Percentiles rank a stretch among this genome's conserved stretches.
Conservation (phyloP, 345 rosid species). For the Firmiana major region DNA sequence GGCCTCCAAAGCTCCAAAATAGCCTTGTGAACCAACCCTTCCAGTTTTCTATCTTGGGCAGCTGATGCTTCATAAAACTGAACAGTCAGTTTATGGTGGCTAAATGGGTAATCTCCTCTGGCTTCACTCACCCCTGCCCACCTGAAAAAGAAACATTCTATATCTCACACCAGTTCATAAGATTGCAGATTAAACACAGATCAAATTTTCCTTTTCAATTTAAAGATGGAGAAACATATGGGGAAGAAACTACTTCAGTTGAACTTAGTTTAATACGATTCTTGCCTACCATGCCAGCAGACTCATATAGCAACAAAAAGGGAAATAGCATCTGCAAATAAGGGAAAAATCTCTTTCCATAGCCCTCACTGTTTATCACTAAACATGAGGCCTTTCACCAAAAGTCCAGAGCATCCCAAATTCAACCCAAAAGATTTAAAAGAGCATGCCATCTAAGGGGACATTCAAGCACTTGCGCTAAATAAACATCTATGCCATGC, state of each 20-base stretch:
- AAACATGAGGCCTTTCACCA: not conserved
- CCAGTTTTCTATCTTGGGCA: slow-evolving; percentile 96
- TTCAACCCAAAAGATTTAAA: not conserved
- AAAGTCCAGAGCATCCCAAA: not conserved
- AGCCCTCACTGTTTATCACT: not conserved
- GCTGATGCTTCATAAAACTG: slow-evolving; percentile 97
- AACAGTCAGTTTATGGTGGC: slow-evolving; percentile 97
- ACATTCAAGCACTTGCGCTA: not conserved
- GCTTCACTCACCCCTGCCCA: slow-evolving; percentile 98
- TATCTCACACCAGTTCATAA: slow-evolving; percentile 16
- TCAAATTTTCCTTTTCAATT: not conserved
- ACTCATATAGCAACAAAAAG: not conserved
- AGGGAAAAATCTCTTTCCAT: not conserved
- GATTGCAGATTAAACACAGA: not conserved
- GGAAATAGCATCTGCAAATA: not conserved
- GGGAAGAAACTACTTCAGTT: not conserved
- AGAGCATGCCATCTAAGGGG: not conserved
- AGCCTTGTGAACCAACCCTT: slow-evolving; percentile 93
- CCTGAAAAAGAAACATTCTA: slow-evolving; percentile 45
- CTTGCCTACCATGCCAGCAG: not conserved
- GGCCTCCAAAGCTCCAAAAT: slow-evolving; percentile 99
- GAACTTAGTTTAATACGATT: not conserved
- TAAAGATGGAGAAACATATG: not conserved
- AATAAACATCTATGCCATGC: not conserved
- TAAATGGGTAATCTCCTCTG: slow-evolving; percentile 97